Base-by-base conservation (phyloP, 1,284 basidiomycete species). In the Sanguinoderma infundibulare region DNA sequence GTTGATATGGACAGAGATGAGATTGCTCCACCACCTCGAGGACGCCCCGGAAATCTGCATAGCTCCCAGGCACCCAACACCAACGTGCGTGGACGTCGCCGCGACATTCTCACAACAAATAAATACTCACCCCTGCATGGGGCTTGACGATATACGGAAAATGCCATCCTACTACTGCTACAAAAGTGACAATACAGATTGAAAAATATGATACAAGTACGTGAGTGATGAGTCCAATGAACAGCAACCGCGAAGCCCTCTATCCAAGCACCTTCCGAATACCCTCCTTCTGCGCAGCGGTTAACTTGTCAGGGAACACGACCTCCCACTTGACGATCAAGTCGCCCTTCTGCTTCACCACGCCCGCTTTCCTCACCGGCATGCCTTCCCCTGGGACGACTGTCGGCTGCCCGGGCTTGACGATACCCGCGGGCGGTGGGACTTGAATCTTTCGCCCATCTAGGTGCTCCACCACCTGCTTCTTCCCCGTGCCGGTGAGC, bases 291-390 rank as follows among this genome's bases (percentile, higher is more conserved):
- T 97, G 94, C 28, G 83, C 75, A 4, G 83, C 73, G 6, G 90
- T 90, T 61, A 98, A 72, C 36, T 85, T 80, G 42, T 87, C 83
- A 0, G 96, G 96, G 84, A 98, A 97, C 34, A 85, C 80, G 28
- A 97, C 84, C 57, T 96, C 89, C 91, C 94, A 94, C 63, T 84
- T 85, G 53, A 97, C 83, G 51, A 92, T 80, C 55, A 98, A 74
- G 77, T 98, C 93, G 1, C 96, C 96, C 77, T 91, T 92, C 68
- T 81, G 85, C 79, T 84, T 86, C 57, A 80, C 79, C 52, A 79
- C 81, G n/a, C 87, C 88, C 57, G 89, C 90, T 75, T 93, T 95
- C 60, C 94, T 83, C 42, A 95, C 87, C 1, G 95, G 95, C 95
- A 98, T 97, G 14, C 96, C 96, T 75, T 96, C 93, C 1, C 87